A percentile compares a stretch with the other conserved stretches of the same genome.
phyloP scores from a whole-genome alignment of 1,284 basidiomycete genomes.

The Papiliotrema laurentii region DNA sequence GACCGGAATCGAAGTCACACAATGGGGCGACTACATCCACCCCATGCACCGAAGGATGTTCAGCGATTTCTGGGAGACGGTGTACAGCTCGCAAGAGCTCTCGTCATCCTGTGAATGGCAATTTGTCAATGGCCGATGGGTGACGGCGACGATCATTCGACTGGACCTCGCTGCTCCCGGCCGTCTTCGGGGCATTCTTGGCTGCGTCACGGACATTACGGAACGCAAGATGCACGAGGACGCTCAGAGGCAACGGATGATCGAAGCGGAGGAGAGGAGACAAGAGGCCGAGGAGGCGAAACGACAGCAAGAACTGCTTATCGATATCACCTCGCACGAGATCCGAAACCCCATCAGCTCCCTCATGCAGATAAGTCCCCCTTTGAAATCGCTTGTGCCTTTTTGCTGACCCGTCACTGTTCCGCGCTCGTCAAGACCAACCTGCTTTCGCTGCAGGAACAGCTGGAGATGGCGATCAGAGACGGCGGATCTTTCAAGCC shows the following conservation, averaged over 20 bases:
- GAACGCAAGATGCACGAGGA: conserved; percentile 42
- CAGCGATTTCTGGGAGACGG: conserved; percentile 20
- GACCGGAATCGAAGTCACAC: conserved; percentile 12
- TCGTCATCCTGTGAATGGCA: conserved; percentile 23
- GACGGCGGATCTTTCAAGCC: conserved; percentile 30
- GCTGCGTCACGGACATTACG: conserved; percentile 41
- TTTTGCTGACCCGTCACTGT: conserved; percentile 29
- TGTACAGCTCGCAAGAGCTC: conserved; percentile 8
- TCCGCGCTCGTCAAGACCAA: conserved; percentile 43
- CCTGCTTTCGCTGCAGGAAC: conserved; percentile 32
- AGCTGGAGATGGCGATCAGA: conserved; percentile 23
- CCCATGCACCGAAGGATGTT: conserved; percentile 12
- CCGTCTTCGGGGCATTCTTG: conserved; percentile 25
- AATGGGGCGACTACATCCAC: conserved; percentile 32
- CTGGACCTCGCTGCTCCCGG: conserved; percentile 26
- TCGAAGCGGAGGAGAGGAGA: conserved; percentile 41
- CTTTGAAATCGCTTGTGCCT: background rate
- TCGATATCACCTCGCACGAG: conserved; percentile 48
- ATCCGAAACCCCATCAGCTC: conserved; percentile 42
- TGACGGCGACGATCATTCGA: conserved; percentile 27
- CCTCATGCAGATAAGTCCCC: conserved; percentile 31
- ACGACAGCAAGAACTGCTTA: conserved; percentile 43
- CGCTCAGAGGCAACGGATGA: conserved; percentile 33
- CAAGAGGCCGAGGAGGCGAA: conserved; percentile 44
- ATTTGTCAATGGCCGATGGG: conserved; percentile 33